Conservation (phyloP, 2,329 filamentous ascomycete species). For the Talaromyces albobiverticillius region DNA sequence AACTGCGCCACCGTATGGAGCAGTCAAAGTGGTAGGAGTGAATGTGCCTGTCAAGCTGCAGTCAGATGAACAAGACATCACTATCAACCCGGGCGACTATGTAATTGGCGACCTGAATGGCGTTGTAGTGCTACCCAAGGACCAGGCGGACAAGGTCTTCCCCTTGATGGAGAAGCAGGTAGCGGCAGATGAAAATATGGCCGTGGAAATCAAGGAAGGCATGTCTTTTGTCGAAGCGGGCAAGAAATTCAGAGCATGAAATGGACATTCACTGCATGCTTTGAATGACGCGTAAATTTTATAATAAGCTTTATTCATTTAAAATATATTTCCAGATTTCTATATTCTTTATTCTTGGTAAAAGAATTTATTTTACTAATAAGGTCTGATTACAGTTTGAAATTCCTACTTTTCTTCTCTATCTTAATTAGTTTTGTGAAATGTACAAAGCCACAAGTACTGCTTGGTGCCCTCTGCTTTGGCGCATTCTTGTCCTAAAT, state of each 20-base stretch:
- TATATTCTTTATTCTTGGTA: too few relatives aligned
- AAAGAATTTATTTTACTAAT: too few relatives aligned
- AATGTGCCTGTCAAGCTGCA: constrained; percentile 33
- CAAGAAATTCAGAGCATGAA: neutral
- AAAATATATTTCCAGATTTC: too few relatives aligned
- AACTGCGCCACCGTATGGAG: constrained; percentile 33
- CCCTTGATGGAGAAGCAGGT: neutral
- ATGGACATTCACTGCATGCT: too few relatives aligned
- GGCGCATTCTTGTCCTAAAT: too few relatives aligned
- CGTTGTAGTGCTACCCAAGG: constrained; percentile 23
- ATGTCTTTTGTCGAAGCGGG: neutral
- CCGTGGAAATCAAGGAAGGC: neutral
- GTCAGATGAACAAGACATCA: constrained; percentile 22
- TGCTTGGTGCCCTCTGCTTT: too few relatives aligned
- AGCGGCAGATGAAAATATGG: neutral
- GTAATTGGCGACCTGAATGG: constrained; percentile 29
- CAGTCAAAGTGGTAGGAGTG: constrained; percentile 32
- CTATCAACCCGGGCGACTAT: constrained; percentile 33
- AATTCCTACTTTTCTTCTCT: too few relatives aligned
- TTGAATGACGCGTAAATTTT: too few relatives aligned
- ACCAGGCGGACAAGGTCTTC: neutral
- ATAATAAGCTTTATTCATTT: too few relatives aligned
- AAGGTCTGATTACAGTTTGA: too few relatives aligned
- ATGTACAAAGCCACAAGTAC: too few relatives aligned
- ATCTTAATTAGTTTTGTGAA: too few relatives aligned